Evolutionary conservation across 345 rosid species (phyloP).

Genomic region (Brassica incana): DNA sequence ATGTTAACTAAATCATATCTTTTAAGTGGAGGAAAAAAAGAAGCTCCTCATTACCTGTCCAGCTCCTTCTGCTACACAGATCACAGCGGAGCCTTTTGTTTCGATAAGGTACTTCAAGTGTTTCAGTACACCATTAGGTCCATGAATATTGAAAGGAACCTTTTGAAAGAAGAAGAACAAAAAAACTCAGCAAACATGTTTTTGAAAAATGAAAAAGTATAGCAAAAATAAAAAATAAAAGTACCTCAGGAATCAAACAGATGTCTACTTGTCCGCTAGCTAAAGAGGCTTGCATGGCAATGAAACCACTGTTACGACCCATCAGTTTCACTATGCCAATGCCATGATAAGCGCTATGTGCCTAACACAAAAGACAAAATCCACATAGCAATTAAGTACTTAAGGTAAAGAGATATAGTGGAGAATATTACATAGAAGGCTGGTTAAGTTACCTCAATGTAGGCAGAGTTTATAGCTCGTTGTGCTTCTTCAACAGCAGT

Average conservation of each 20-base stretch:
- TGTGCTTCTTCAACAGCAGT: slow-evolving; percentile 99
- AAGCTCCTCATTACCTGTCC: slow-evolving; percentile 64
- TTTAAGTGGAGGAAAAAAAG: not conserved
- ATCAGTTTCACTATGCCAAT: slow-evolving; percentile 90
- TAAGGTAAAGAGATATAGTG: slow-evolving; percentile 14
- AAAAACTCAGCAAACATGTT: slow-evolving; percentile 9
- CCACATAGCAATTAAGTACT: not conserved
- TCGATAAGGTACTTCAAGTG: slow-evolving; percentile 89
- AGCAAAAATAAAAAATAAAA: not conserved
- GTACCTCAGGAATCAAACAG: slow-evolving; percentile 98
- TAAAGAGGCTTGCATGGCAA: slow-evolving; percentile 96
- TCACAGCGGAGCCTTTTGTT: slow-evolving; percentile 96
- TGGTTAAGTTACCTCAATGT: slow-evolving; percentile 71
- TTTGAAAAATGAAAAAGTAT: not conserved
- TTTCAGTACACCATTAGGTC: slow-evolving; percentile 85
- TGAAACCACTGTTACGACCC: slow-evolving; percentile 98
- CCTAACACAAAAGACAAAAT: slow-evolving; percentile 43
- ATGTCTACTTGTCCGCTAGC: slow-evolving; percentile 98
- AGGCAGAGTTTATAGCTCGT: slow-evolving; percentile 95
- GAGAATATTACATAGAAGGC: not conserved
- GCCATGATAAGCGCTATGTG: slow-evolving; percentile 98
- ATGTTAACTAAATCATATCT: not conserved
- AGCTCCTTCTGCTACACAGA: slow-evolving; percentile 99
- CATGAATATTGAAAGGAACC: slow-evolving; percentile 86
- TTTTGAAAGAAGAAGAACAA: slow-evolving; percentile 31